Evolutionary conservation across 148 eudicot species (phyloP), one percentile per base, ranked within the genome.

Genomic region (Rhododendron williamsianum): DNA sequence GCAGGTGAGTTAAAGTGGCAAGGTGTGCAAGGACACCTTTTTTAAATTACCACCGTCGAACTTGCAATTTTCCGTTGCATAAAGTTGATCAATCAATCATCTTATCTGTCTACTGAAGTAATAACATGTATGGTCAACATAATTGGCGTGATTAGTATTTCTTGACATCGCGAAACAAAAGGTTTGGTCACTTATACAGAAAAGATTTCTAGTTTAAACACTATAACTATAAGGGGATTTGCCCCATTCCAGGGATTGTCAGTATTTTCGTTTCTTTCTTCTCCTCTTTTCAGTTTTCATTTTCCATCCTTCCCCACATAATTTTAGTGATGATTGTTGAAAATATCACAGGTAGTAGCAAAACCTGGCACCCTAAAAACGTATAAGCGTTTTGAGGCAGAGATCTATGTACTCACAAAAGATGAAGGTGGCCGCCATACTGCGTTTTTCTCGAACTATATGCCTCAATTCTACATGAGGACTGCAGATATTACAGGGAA

Each of bases 361-460:
- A 95, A 95, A 84, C 94, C 97, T 48, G 93, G 92, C 86, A 89
- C 89, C 71, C 81, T 87, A 72, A 90, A 94, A 85, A 91, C 97
- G 63, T 91, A 89, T 91, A 94, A 90, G 81, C 91, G 80, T 78
- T 94, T 94, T 81, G 94, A 95, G 85, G 98, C 94, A 46, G 95
- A 93, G 87, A 92, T 94, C 83, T 95, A 94, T 87, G 95, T 93
- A 52, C 94, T 95, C 78, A 94, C 95, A 56, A 95, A 95, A 86
- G 98, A 92, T 58, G 95, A 95, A 88, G 97, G 97, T 86, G 97
- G 97, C 21, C 94, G 96, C 15, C 97, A 95, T 80, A 95, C 98
- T 69, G 90, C 94, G 10, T 95, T 94, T 73, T 88, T 92, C 85
- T 84, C 92, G 86, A 93, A 95, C 82, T 95, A 94, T 85, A 91